Evolutionary conservation across 306 rosid genomes (phyloP).

Genomic region (Lupinus albus): DNA sequence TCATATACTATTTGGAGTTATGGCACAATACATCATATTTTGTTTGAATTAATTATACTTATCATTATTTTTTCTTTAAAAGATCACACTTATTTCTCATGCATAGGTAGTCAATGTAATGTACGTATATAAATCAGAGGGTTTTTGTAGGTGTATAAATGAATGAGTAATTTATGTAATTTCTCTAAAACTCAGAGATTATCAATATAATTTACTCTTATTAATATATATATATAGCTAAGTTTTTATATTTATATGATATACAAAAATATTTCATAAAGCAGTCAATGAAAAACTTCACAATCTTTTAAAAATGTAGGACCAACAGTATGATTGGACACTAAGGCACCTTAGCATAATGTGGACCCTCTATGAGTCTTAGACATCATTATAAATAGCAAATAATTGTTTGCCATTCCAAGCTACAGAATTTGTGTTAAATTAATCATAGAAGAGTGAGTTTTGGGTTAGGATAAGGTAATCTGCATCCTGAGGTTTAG

Average conservation of each 20-base stretch:
- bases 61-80: no score
- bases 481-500: conserved; percentile 52
- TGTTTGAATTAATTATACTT: no score
- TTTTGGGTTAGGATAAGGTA: conserved; percentile 39
- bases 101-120: no score
- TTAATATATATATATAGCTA: no score
- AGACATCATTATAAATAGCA: conserved; percentile 48
- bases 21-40: no score
- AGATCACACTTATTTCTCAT: no score
- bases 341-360: conserved; percentile 42
- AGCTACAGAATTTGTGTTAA: conserved; percentile 2
- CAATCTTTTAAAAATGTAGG: conserved; percentile 41
- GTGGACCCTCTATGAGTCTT: conserved; percentile 32
- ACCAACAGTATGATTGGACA: conserved; percentile 41
- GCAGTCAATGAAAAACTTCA: conserved; percentile 48
- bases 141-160: no score
- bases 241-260: not conserved
- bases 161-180: no score
- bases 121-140: no score
- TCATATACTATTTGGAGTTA: no score
- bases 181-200: no score
- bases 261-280: conserved; percentile 37
- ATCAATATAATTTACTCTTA: no score
- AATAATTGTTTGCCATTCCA: conserved; percentile 37
- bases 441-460: not conserved